These are phyloP conservation scores for Colletotrichum sp. DNA, from an alignment of 2,329 filamentous ascomycete species.

Conservation along the genomic window DNA sequence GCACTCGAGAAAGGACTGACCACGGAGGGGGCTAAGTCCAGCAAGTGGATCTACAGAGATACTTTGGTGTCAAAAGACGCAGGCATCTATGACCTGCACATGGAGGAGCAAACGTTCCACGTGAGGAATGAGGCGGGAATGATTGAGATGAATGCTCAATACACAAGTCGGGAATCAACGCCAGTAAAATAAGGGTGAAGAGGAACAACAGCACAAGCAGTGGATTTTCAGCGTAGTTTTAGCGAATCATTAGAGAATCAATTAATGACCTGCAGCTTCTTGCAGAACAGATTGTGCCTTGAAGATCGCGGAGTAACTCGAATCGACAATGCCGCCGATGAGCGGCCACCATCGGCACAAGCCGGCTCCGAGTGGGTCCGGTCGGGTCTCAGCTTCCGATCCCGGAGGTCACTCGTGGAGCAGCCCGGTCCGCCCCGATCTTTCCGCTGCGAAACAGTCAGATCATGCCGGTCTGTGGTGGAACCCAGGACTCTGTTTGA, in stretches of 20 bases:
- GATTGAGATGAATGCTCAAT: conserved; percentile 12
- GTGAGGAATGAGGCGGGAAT: neutral
- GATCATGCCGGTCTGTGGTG: neutral
- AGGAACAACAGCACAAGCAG: neutral
- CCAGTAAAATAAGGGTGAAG: neutral
- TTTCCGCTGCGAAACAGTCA: neutral
- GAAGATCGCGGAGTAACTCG: neutral
- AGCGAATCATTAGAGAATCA: neutral
- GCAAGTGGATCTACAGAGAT: conserved; percentile 18
- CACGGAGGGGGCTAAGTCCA: neutral
- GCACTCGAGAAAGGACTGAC: neutral
- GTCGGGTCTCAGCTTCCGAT: neutral
- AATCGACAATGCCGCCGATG: neutral
- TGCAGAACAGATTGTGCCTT: neutral
- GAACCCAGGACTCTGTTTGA: neutral
- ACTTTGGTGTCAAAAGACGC: neutral
- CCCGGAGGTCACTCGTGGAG: neutral
- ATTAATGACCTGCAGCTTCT: neutral
- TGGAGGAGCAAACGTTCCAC: conserved; percentile 11
- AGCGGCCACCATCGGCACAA: conserved; percentile 10
- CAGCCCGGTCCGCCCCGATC: neutral
- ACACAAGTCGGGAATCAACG: neutral
- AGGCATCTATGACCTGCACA: conserved; percentile 18
- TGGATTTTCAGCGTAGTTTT: neutral
- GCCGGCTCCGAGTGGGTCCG: neutral